A percentile compares a stretch with the other conserved stretches of the same genome.
Conservation (phyloP, 208 protist species). For the Leishmania guyanensis region DNA sequence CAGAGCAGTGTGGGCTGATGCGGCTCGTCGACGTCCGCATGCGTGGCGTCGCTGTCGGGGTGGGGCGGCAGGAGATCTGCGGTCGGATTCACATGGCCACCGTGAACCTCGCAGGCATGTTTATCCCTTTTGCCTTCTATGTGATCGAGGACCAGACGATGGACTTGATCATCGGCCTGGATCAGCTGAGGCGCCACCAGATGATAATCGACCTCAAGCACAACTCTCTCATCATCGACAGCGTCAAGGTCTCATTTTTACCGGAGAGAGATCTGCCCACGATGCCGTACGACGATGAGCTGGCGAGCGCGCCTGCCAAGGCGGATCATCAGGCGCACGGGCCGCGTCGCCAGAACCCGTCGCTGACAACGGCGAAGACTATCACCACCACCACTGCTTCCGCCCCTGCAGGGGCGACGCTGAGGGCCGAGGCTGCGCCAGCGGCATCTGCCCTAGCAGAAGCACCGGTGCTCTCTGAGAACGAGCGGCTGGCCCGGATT, state of each 20-base stretch:
- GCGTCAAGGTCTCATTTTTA: constrained; percentile 58
- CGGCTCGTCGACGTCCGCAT: constrained; percentile 91
- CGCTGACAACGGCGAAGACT: background rate
- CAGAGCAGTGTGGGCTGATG: constrained; percentile 86
- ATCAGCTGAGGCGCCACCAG: constrained; percentile 91
- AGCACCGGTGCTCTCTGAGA: constrained; percentile 3
- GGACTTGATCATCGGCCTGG: constrained; percentile 95
- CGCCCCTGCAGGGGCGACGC: too few species aligned
- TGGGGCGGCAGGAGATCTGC: constrained; percentile 90
- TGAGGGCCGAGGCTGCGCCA: background rate
- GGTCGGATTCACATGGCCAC: constrained; percentile 91
- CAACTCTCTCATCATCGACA: constrained; percentile 57
- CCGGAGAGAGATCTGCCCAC: constrained; percentile 46
- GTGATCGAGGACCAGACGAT: constrained; percentile 90
- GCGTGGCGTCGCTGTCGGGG: constrained; percentile 83
- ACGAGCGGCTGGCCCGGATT: constrained; percentile 6
- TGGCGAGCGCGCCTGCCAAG: background rate
- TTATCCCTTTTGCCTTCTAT: constrained; percentile 85
- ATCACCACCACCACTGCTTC: background rate
- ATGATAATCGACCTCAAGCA: constrained; percentile 72
- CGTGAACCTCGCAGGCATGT: constrained; percentile 74
- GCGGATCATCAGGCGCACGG: background rate
- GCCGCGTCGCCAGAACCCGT: background rate
- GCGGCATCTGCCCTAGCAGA: background rate
- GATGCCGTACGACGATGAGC: background rate